phyloP scores from a whole-genome alignment of 2,329 filamentous ascomycete species.

The Basipetospora chlamydospora region DNA sequence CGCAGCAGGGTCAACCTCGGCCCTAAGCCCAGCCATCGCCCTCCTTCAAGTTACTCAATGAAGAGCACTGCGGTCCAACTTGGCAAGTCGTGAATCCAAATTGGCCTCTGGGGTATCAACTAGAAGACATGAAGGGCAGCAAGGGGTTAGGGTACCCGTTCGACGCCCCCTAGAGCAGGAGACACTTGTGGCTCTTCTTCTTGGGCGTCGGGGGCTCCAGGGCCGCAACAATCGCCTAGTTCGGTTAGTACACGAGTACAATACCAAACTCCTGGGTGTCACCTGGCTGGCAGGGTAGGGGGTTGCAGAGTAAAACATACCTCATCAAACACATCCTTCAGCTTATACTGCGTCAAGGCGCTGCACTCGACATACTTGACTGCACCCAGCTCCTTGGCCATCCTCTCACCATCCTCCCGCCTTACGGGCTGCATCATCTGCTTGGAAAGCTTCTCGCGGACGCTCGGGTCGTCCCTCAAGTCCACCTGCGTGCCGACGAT shows the following conservation, averaged over 20 bases:
- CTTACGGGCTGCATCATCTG: conserved; percentile 92
- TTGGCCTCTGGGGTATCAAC: too few species aligned
- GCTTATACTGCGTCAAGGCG: conserved; percentile 91
- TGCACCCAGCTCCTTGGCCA: conserved; percentile 94
- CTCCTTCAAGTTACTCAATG: too few species aligned
- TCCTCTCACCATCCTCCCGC: conserved; percentile 84
- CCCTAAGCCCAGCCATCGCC: too few species aligned
- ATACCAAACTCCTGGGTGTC: neutral
- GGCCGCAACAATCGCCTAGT: conserved; percentile 83
- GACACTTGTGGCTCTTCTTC: conserved; percentile 59
- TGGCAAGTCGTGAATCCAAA: too few species aligned
- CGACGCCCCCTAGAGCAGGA: conserved; percentile 41
- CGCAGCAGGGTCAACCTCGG: too few species aligned
- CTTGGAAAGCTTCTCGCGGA: conserved; percentile 81
- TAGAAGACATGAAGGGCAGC: too few species aligned
- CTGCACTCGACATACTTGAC: conserved; percentile 99
- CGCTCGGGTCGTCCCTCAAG: conserved; percentile 75
- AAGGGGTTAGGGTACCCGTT: too few species aligned
- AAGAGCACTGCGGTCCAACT: too few species aligned
- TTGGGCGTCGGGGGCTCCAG: conserved; percentile 76
- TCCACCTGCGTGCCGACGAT: conserved; percentile 98
- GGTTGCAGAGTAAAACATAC: conserved; percentile 32
- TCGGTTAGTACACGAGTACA: neutral
- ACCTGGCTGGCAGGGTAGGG: neutral
- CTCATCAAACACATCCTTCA: conserved; percentile 99